phyloP scores from a whole-genome alignment of 176 grass and related monocot species.

The Oryza rufipogon region DNA sequence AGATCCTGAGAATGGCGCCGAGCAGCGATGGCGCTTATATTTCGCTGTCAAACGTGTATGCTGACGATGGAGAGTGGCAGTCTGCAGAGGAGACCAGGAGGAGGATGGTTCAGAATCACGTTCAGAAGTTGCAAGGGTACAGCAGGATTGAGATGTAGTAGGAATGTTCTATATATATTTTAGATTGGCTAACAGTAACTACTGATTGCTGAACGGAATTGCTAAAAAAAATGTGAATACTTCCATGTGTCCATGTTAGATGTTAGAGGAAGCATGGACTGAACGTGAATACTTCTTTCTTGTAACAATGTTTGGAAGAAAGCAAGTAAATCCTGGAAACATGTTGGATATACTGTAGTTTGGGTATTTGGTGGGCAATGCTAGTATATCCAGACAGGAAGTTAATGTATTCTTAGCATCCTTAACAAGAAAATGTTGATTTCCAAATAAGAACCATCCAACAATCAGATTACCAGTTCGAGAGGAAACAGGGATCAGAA shows the following conservation, averaged over 20 bases:
- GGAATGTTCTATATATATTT: background rate
- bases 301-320: background rate
- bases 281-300: too few relatives aligned
- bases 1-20: conserved; percentile 47
- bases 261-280: too few relatives aligned
- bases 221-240: too few relatives aligned
- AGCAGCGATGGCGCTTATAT: conserved; percentile 52
- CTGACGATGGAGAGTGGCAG: conserved; percentile 59
- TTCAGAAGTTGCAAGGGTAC: conserved; percentile 53
- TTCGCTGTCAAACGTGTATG: conserved; percentile 51
- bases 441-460: background rate
- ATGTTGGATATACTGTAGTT: background rate
- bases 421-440: background rate
- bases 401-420: background rate
- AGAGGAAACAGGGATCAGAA: background rate
- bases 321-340: conserved; percentile 16
- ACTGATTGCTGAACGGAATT: conserved; percentile 6
- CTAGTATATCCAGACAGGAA: background rate
- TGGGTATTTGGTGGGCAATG: conserved; percentile 10
- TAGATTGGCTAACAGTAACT: background rate
- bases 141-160: conserved; percentile 47
- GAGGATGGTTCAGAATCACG: conserved; percentile 49
- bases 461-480: background rate
- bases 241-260: too few relatives aligned
- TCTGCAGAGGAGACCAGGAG: conserved; percentile 47